Evolutionary conservation across 164 flowering plant species (phyloP).

Genomic region (Chloranthus sessilifolius): DNA sequence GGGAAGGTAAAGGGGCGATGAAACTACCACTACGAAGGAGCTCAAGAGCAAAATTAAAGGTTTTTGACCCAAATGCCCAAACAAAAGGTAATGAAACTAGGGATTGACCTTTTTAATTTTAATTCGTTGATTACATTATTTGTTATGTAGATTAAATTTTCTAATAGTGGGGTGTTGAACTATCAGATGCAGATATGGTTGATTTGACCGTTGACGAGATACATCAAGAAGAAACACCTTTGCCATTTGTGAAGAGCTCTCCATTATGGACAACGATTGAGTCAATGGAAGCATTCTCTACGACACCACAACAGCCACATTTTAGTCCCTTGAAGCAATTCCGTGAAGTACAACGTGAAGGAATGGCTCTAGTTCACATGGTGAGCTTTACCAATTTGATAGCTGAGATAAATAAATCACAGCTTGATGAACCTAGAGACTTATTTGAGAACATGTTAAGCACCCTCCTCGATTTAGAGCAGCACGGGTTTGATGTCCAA

Average conservation of each 20-base stretch:
- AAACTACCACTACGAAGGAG: no score
- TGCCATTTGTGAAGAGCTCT: slow-evolving; percentile 6
- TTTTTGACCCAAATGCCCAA: no score
- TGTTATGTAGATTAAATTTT: no score
- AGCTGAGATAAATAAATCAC: neutral
- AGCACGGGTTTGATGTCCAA: slow-evolving; percentile 1
- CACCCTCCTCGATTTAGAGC: slow-evolving; percentile 4
- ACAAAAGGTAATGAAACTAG: no score
- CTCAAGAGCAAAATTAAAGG: no score
- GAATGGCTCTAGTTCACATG: slow-evolving; percentile 9
- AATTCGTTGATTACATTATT: no score
- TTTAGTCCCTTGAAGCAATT: slow-evolving; percentile 3
- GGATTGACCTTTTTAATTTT: no score
- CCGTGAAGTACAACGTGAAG: neutral
- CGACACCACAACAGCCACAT: neutral
- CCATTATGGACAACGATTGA: neutral
- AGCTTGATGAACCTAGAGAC: neutral
- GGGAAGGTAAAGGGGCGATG: no score
- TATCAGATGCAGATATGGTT: no score
- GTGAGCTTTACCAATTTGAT: slow-evolving; percentile 5
- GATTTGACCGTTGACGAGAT: no score
- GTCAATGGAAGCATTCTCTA: neutral
- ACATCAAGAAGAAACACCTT: neutral
- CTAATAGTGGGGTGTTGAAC: no score
- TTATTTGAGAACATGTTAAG: neutral